Percentiles rank a stretch among this genome's conserved stretches.
Evolutionary conservation across 306 rosid genomes (phyloP).

Genomic region (Spatholobus suberectus): DNA sequence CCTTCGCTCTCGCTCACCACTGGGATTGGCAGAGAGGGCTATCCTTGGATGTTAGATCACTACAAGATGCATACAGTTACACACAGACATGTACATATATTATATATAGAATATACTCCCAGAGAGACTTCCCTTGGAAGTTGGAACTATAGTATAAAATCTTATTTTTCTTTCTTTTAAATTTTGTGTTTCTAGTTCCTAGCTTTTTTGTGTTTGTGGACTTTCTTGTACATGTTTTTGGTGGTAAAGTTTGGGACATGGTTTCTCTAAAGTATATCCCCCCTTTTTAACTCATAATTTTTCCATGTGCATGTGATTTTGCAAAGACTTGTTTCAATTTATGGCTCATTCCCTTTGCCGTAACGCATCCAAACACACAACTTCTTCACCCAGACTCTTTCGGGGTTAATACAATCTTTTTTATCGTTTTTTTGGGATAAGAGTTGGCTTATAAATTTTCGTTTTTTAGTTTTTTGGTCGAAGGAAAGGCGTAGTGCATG

Average conservation of each 20-base stretch:
- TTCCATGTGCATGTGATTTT: background rate
- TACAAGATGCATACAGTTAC: background rate
- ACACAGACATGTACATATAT: background rate
- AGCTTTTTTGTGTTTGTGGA: background rate
- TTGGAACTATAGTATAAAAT: background rate
- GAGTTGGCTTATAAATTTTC: too few species aligned
- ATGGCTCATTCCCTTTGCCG: too few species aligned
- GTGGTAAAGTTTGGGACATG: background rate
- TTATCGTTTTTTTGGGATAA: too few species aligned
- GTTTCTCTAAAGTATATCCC: background rate
- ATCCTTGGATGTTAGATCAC: slow-evolving; percentile 37
- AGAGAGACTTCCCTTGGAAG: background rate
- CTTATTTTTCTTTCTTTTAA: background rate
- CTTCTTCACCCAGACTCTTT: too few species aligned
- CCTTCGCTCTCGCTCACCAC: slow-evolving; percentile 71
- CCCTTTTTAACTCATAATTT: background rate
- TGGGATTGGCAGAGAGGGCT: slow-evolving; percentile 52
- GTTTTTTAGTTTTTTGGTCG: too few species aligned
- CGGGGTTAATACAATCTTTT: too few species aligned
- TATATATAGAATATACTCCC: background rate
- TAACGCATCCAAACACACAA: too few species aligned
- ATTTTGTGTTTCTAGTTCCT: background rate
- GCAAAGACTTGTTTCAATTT: too few species aligned
- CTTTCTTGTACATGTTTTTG: slow-evolving; percentile 43
- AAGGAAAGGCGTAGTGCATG: too few species aligned